A percentile compares a stretch with the other conserved stretches of the same genome.
phyloP scores from a whole-genome alignment of 352 stramenopile genomes.

The Globisporangium nunn region DNA sequence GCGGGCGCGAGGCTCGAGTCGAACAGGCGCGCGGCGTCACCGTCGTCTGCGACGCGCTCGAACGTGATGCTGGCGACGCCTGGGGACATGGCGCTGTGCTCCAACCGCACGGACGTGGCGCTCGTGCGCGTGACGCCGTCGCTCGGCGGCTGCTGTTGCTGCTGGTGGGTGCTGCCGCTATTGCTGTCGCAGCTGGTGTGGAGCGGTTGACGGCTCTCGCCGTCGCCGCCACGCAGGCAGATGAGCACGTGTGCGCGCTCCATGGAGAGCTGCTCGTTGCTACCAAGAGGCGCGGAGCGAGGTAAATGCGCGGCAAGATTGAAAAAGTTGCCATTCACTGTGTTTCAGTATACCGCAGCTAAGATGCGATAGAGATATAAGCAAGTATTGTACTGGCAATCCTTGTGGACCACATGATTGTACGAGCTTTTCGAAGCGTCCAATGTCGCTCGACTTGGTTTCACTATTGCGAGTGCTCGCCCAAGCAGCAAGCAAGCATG shows the following conservation, averaged over 20 bases:
- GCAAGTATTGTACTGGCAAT: background rate
- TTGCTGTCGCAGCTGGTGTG: no score
- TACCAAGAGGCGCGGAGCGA: background rate
- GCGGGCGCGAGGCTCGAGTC: slow-evolving; percentile 24
- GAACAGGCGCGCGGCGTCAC: slow-evolving; percentile 28
- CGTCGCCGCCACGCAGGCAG: slow-evolving; percentile 19
- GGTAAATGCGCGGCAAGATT: no score
- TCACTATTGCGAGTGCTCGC: no score
- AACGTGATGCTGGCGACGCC: slow-evolving; percentile 74
- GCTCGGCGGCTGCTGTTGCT: background rate
- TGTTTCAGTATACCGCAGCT: background rate
- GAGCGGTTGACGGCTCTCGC: no score
- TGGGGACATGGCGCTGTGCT: slow-evolving; percentile 72
- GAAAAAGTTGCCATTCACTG: background rate
- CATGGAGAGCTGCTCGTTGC: slow-evolving; percentile 13
- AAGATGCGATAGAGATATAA: background rate
- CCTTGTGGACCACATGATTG: background rate
- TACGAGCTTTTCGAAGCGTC: background rate
- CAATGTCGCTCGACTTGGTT: no score
- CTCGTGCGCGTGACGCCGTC: slow-evolving; percentile 51
- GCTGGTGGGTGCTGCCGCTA: background rate
- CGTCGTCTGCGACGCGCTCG: slow-evolving; percentile 40
- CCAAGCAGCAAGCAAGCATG: slow-evolving; percentile 19
- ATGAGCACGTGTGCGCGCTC: slow-evolving; percentile 56
- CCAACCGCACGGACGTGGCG: slow-evolving; percentile 50